Evolutionary conservation across 1,284 basidiomycete species (phyloP), one percentile per base, ranked within the genome.

Genomic region (Apiotrichum gracile): DNA sequence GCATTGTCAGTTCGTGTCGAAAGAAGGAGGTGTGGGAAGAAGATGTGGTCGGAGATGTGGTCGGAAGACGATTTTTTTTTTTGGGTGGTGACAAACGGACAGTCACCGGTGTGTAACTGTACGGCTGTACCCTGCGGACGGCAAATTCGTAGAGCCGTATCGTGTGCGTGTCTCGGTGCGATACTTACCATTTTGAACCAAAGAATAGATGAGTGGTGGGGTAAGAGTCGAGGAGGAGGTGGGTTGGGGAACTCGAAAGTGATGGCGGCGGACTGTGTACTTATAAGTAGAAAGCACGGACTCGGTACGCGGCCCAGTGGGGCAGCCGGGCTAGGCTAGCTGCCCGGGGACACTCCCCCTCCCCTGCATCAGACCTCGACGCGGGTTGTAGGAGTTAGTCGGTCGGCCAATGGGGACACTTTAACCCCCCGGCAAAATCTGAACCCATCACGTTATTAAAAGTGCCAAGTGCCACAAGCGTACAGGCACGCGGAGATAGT

Each of bases 121-220:
- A 24, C 21, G 5, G 17, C 29, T 25, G 26, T 13, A 5, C 8
- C 38, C 38, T n/a, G n/a, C n/a, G n/a, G n/a, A n/a, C n/a, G n/a
- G n/a, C n/a, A n/a, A n/a, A n/a, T n/a, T n/a, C n/a, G n/a, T n/a
- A n/a, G n/a, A n/a, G n/a, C n/a, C n/a, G n/a, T n/a, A n/a, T n/a
- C n/a, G n/a, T n/a, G n/a, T n/a, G n/a, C n/a, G n/a, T n/a, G n/a
- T n/a, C n/a, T 41, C 40, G 40, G 10, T 13, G 19, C 29, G 24
- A 3, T 19, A 40, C 52, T 49, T 48, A 55, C 53, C 53, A 55
- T 55, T 50, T 55, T 53, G 13, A 31, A 21, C 31, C 16, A 31
- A 33, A 31, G 25, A 7, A 2, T 37, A n/a, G 43, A 38, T 22
- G 49, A 38, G 45, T 47, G 51, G 51, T 47, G 46, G 37, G 45